phyloP scores from a whole-genome alignment of 768 basidiomycete species.

The Sutorius australiensis region DNA sequence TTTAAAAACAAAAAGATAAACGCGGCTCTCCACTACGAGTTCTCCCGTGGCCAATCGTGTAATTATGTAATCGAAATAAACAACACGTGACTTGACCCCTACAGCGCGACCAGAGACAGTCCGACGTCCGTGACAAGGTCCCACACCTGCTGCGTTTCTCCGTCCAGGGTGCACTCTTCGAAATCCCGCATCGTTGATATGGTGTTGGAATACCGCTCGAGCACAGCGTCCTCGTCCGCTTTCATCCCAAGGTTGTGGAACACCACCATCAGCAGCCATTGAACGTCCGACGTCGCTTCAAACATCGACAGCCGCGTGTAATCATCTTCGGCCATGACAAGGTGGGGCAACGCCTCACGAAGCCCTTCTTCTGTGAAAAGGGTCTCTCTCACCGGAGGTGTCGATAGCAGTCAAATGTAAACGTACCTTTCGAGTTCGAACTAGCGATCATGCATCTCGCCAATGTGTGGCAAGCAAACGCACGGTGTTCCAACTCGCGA shows the following conservation, averaged over 20 bases:
- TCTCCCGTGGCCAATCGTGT: conserved; percentile 9
- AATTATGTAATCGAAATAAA: conserved; percentile 22
- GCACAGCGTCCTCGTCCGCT: conserved; percentile 51
- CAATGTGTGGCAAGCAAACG: conserved; percentile 66
- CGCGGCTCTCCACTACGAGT: not conserved
- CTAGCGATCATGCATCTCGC: conserved; percentile 72
- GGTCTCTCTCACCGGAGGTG: conserved; percentile 14
- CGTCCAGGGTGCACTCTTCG: conserved; percentile 45
- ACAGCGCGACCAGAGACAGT: conserved; percentile 43
- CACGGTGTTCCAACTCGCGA: conserved; percentile 72
- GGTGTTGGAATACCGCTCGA: conserved; percentile 46
- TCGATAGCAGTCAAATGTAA: not conserved
- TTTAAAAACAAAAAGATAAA: conserved; percentile 10
- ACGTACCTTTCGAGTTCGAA: conserved; percentile 44
- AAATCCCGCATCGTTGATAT: conserved; percentile 38
- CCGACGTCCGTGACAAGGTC: conserved; percentile 59
- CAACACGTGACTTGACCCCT: conserved; percentile 22
- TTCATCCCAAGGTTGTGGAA: conserved; percentile 65
- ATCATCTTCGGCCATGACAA: conserved; percentile 63
- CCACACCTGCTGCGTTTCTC: conserved; percentile 52
- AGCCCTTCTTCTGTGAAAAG: conserved; percentile 34
- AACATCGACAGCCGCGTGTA: conserved; percentile 57
- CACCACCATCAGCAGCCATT: conserved; percentile 66
- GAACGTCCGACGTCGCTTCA: conserved; percentile 59
- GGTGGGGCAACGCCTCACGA: conserved; percentile 55